Base-by-base conservation (phyloP, 2,329 filamentous ascomycete species). In the Chrysoporthe deuterocubensis region DNA sequence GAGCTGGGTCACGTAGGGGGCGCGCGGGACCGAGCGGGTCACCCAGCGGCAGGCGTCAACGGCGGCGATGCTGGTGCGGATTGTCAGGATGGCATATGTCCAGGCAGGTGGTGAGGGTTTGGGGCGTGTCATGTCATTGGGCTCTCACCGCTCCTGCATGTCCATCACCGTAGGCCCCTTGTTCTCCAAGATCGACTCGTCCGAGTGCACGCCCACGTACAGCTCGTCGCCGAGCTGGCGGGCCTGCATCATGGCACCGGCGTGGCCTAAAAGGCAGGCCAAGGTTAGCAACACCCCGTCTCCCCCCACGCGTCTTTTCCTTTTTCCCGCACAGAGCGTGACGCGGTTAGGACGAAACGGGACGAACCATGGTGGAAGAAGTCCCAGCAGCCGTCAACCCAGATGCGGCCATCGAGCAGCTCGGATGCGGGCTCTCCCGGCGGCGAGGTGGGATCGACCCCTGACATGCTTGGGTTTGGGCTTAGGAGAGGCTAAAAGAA, bases 321-420 rank as follows among this genome's bases (percentile, higher is more conserved):
- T 26, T 26, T 26, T 26, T 26, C 26, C n/a, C 43, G 48, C 18
- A 40, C 44, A 26, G 21, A 34, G 32, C n/a, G 8, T 21, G 37
- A 40, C 21, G 48, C 44, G 64, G 56, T 7, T 26, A 26, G 50
- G 32, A 50, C 26, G n/a, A 34, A 54, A 32, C 18, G 48, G 37
- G 21, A 74, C 82, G 72, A 79, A 93, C 92, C 96, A 78, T 98
- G 96, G 79, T 99, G 96, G 81, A 94, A 96, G 81, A 99, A 99
- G 83, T 99, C 96, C 82, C 97, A 99, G 85, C 96, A 99, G 71
- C 96, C 96, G 78, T 99, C 96, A 37, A 99, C 92, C 96, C 96
- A 99, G 75, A 99, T 92, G 72, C 95, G 90, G 74, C 92, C 89
- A 40, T 89, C 86, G 44, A 87, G 80, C 9, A 89, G 80, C 77